These are phyloP conservation scores for Laguncularia racemosa DNA, from an alignment of 345 rosid species.

Conservation along the genomic window DNA sequence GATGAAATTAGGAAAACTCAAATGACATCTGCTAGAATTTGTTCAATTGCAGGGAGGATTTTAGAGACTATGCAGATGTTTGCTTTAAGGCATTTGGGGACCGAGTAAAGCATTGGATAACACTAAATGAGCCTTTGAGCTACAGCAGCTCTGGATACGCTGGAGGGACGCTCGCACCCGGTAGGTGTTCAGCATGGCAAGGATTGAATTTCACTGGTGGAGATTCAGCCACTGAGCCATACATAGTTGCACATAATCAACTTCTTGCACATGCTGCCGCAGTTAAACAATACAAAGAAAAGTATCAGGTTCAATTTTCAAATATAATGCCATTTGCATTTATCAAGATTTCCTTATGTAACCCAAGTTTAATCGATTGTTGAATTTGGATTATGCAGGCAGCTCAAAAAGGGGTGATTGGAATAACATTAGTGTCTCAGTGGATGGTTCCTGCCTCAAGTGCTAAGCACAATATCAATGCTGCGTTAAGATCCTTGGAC, in stretches of 20 bases:
- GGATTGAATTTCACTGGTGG: conserved; percentile 23
- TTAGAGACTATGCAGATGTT: conserved; percentile 1
- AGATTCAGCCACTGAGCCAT: conserved; percentile 37
- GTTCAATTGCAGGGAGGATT: conserved; percentile 19
- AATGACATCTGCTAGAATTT: too few species aligned
- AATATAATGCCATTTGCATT: too few species aligned
- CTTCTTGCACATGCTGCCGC: conserved; percentile 43
- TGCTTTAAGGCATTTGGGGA: conserved; percentile 22
- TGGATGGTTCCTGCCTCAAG: conserved; percentile 9
- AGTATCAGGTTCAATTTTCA: conserved; percentile 18
- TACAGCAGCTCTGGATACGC: conserved; percentile 17
- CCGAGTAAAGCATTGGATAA: conserved; percentile 40
- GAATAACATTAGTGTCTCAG: conserved; percentile 1
- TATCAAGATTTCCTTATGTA: not conserved
- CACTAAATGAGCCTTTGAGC: conserved; percentile 37
- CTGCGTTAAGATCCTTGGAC: too few species aligned
- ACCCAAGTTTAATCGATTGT: not conserved
- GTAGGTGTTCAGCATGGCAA: conserved; percentile 31
- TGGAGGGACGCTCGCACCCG: conserved; percentile 11
- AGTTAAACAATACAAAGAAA: conserved; percentile 19
- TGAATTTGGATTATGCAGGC: not conserved
- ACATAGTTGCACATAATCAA: conserved; percentile 23
- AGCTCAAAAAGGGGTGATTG: conserved; percentile 14
- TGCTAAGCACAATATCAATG: not conserved
- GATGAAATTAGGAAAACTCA: too few species aligned